Evolutionary conservation across 208 protist genomes (phyloP).

Genomic region (Porcisia deanei): DNA sequence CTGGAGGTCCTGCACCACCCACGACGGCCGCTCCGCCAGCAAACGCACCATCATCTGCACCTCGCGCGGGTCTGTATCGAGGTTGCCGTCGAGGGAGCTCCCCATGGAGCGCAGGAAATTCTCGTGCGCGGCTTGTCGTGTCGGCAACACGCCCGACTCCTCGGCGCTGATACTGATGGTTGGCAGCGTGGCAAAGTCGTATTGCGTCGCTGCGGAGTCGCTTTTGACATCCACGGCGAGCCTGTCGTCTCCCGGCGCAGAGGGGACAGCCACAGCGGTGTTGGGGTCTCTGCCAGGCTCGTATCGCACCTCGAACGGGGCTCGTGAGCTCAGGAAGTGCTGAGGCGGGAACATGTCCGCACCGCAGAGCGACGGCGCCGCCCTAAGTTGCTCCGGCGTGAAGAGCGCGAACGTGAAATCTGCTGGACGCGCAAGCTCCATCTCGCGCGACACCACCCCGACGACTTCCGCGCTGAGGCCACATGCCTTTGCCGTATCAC

Average conservation of each 20-base stretch:
- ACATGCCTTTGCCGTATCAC: background rate
- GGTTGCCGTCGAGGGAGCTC: constrained; percentile 33
- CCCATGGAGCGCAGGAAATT: constrained; percentile 25
- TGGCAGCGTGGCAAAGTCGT: constrained; percentile 36
- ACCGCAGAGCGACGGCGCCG: constrained; percentile 42
- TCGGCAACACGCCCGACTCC: constrained; percentile 38
- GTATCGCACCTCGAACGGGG: constrained; percentile 52
- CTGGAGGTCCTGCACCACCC: constrained; percentile 51
- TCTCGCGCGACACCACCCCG: constrained; percentile 78
- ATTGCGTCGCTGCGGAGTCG: constrained; percentile 4
- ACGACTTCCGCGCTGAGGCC: constrained; percentile 43
- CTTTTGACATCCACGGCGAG: constrained; percentile 4
- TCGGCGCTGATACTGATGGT: constrained; percentile 36
- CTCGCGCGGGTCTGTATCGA: constrained; percentile 43
- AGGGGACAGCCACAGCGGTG: constrained; percentile 28
- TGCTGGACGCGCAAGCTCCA: constrained; percentile 65
- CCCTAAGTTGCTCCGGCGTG: constrained; percentile 30
- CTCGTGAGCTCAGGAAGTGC: constrained; percentile 52
- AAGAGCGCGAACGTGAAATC: constrained; percentile 76
- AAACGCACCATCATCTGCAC: constrained; percentile 47
- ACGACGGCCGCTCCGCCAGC: constrained; percentile 65
- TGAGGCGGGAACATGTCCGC: constrained; percentile 62
- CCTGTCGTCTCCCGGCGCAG: constrained; percentile 6
- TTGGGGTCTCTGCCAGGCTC: constrained; percentile 46
- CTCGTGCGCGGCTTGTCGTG: constrained; percentile 34